phyloP scores from a whole-genome alignment of 2,329 filamentous ascomycete genomes.

The Madurella mycetomatis region DNA sequence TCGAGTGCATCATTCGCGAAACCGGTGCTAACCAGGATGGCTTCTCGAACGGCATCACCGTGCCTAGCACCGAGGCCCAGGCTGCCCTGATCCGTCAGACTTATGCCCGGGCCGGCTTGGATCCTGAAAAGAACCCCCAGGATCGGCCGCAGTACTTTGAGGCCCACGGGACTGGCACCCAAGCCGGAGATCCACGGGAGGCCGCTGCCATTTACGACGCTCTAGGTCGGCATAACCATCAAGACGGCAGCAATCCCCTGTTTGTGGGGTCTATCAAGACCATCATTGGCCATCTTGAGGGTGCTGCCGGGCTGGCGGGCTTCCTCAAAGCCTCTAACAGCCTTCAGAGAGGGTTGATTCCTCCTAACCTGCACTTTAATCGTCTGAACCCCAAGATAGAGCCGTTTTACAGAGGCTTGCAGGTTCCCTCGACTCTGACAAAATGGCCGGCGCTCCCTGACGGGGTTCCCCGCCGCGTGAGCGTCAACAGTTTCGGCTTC shows the following conservation, averaged over 20 bases:
- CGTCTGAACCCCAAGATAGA: not conserved
- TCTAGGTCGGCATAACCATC: not conserved
- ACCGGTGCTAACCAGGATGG: constrained; percentile 45
- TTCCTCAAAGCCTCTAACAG: constrained; percentile 28
- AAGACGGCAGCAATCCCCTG: constrained; percentile 17
- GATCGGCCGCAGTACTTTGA: constrained; percentile 39
- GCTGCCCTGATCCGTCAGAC: not conserved
- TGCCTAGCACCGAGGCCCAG: constrained; percentile 32
- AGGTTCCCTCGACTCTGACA: not conserved
- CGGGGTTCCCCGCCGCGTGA: not conserved
- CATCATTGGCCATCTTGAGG: constrained; percentile 27
- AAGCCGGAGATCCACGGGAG: constrained; percentile 28
- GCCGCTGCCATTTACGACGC: constrained; percentile 30
- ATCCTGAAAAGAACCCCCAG: constrained; percentile 20
- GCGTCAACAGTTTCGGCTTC: constrained; percentile 31
- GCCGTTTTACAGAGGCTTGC: not conserved
- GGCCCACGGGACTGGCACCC: constrained; percentile 33
- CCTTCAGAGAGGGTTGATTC: not conserved
- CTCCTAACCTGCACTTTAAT: not conserved
- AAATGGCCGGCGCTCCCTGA: constrained; percentile 3
- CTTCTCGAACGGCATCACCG: constrained; percentile 42
- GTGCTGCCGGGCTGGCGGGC: constrained; percentile 26
- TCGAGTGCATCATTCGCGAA: constrained; percentile 35
- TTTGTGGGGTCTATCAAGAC: constrained; percentile 28
- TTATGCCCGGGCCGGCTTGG: constrained; percentile 21